Conservation (phyloP, 768 basidiomycete species). For the Amylocystis lapponica region DNA sequence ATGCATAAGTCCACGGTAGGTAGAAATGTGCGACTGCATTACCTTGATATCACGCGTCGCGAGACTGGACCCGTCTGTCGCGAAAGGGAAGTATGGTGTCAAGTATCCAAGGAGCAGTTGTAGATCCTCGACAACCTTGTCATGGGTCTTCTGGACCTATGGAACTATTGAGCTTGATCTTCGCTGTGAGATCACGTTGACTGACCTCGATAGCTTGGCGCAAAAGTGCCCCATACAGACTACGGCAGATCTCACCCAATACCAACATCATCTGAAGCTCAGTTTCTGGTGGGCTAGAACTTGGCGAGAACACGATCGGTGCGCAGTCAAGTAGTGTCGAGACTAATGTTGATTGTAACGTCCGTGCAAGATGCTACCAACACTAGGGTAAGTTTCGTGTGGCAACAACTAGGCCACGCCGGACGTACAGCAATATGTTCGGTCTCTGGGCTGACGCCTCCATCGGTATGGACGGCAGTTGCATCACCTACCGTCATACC, state of each 20-base stretch:
- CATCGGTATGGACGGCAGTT: no score
- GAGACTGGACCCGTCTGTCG: slow-evolving; percentile 25
- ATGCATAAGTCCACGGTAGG: slow-evolving; percentile 3
- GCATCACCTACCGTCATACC: not conserved
- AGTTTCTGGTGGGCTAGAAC: slow-evolving; percentile 48
- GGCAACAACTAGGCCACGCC: not conserved
- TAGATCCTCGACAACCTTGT: slow-evolving; percentile 41
- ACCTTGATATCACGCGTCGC: slow-evolving; percentile 55
- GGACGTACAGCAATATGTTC: not conserved
- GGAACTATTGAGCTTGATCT: not conserved
- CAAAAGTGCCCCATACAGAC: slow-evolving; percentile 54
- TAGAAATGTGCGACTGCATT: no score
- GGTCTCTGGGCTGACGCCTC: not conserved
- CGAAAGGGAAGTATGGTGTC: slow-evolving; percentile 82
- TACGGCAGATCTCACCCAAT: slow-evolving; percentile 50
- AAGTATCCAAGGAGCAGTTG: slow-evolving; percentile 63
- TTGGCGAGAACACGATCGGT: slow-evolving; percentile 73
- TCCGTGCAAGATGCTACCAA: slow-evolving; percentile 58
- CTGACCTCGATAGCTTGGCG: slow-evolving; percentile 36
- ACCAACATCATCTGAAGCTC: slow-evolving; percentile 57
- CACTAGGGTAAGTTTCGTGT: not conserved
- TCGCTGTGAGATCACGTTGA: slow-evolving; percentile 9
- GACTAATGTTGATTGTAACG: slow-evolving; percentile 73
- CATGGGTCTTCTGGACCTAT: slow-evolving; percentile 21
- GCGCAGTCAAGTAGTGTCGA: slow-evolving; percentile 87